These are phyloP conservation scores for Naematelia encephala DNA, from an alignment of 768 basidiomycete species.

Conservation along the genomic window DNA sequence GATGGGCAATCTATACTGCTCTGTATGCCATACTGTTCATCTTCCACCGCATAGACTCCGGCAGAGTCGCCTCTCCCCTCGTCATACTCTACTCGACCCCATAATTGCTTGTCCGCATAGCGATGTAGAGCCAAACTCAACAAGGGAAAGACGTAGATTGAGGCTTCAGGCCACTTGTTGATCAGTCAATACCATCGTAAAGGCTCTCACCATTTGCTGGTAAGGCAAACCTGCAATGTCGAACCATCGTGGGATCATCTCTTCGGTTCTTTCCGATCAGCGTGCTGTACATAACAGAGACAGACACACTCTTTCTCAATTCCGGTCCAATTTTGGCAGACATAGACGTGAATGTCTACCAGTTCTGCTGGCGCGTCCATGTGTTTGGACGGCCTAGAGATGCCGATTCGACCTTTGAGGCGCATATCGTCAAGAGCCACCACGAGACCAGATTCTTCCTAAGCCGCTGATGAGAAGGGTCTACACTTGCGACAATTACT, in stretches of 20 bases:
- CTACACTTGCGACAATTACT: too few species aligned
- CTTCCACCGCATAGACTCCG: too few species aligned
- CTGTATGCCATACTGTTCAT: too few species aligned
- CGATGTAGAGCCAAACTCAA: neutral
- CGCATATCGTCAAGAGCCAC: conserved; percentile 61
- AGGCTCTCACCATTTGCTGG: conserved; percentile 19
- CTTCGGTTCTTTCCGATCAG: conserved; percentile 64
- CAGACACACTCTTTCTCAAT: conserved; percentile 63
- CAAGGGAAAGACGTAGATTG: neutral
- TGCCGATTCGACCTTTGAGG: conserved; percentile 66
- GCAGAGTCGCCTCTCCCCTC: too few species aligned
- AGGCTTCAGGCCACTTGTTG: conserved; percentile 10
- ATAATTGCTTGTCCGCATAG: too few species aligned
- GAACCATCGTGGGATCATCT: conserved; percentile 86
- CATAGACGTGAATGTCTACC: conserved; percentile 55
- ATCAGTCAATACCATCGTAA: neutral
- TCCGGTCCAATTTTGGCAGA: conserved; percentile 66
- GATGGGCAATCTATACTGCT: too few species aligned
- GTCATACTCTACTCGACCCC: too few species aligned
- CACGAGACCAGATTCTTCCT: conserved; percentile 81
- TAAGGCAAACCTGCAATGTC: conserved; percentile 42
- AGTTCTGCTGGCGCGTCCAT: neutral
- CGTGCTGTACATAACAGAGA: neutral
- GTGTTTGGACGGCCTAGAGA: conserved; percentile 20
- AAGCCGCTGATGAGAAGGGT: conserved; percentile 54